These are phyloP conservation scores for Paramicrosporidium saccamoebae DNA, from an alignment of 371 early-diverging fungal species.

Conservation along the genomic window DNA sequence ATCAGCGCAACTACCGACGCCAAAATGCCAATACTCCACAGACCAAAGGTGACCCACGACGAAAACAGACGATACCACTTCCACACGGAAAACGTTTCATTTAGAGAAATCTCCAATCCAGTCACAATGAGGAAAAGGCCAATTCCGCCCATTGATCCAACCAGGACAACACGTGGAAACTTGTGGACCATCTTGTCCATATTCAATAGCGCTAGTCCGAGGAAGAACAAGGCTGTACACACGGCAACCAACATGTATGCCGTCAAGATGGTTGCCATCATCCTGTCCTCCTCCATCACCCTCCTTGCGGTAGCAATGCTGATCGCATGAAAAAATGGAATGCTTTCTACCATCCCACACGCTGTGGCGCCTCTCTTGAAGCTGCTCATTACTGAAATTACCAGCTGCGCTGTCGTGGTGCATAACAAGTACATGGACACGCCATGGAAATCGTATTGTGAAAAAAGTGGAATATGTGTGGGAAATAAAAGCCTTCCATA, in stretches of 20 bases:
- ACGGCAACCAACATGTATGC: conserved; percentile 49
- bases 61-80: no score
- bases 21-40: no score
- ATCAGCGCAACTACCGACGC: conserved; percentile 23
- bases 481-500: conserved; percentile 85
- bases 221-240: conserved; percentile 54
- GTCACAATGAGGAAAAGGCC: conserved; percentile 74
- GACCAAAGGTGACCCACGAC: conserved; percentile 18
- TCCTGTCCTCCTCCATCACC: conserved; percentile 16
- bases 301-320: conserved; percentile 22
- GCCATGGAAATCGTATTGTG: conserved; percentile 47
- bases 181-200: conserved; percentile 46
- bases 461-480: conserved; percentile 25
- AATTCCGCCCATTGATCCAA: conserved; percentile 78
- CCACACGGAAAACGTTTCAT: conserved; percentile 13
- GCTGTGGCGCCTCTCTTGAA: conserved; percentile 66
- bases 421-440: conserved; percentile 68
- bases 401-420: conserved; percentile 44
- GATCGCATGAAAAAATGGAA: conserved; percentile 70
- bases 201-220: conserved; percentile 43
- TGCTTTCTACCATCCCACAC: conserved; percentile 79
- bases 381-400: conserved; percentile 47
- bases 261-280: conserved; percentile 58
- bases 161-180: conserved; percentile 77
- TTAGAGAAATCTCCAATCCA: conserved; percentile 50